Conservation (phyloP, 148 eudicot species). For the Mesembryanthemum crystallinum region DNA sequence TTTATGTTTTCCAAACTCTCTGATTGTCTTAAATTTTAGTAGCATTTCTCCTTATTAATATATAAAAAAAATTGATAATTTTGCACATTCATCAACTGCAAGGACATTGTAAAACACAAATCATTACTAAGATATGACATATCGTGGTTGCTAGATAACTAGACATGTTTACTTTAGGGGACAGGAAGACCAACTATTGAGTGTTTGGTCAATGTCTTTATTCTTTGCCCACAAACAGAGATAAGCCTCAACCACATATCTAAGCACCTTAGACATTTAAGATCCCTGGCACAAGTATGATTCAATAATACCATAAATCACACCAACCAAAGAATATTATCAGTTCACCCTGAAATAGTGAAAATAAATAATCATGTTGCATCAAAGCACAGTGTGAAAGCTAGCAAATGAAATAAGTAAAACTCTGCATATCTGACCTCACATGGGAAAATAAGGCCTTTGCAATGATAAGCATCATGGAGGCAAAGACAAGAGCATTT, state of each 20-base stretch:
- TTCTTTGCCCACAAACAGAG: neutral
- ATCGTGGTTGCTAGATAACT: neutral
- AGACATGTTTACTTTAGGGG: neutral
- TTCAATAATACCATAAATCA: neutral
- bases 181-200: neutral
- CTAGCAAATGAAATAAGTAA: constrained; percentile 15
- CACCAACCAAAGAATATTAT: neutral
- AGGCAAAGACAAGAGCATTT: constrained; percentile 81
- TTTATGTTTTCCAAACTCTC: no score
- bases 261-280: neutral
- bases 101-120: neutral
- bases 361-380: neutral
- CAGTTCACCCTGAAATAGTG: neutral
- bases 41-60: no score
- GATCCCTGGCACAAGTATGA: constrained; percentile 11
- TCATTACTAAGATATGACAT: neutral
- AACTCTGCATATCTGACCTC: constrained; percentile 49
- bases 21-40: no score
- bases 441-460: constrained; percentile 94
- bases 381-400: neutral
- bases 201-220: neutral
- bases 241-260: neutral
- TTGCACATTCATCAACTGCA: neutral
- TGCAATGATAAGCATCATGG: constrained; percentile 88
- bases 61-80: constrained; percentile 7